Base-by-base conservation (phyloP, 169 alveolate genomes). In the Plasmodium knowlesi region DNA sequence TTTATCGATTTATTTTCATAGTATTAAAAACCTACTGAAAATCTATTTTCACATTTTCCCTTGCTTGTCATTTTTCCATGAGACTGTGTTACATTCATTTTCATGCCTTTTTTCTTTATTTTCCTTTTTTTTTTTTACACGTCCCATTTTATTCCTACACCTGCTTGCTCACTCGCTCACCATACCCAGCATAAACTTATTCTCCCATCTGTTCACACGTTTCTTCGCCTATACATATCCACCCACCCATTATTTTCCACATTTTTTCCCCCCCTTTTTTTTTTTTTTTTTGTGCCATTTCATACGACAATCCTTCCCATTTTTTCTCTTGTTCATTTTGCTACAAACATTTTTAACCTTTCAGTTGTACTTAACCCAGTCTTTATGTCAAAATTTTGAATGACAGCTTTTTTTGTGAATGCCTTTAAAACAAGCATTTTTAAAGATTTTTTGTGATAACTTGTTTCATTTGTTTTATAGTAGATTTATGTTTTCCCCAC, bases 341-440 rank as follows among this genome's bases (percentile, higher is more conserved):
- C 71, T 71, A 37, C 19, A 81, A 81, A 70, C 19, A 70, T 83
- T 53, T 83, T 67, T 41, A 83, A 70, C 32, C 61, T 82, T 71
- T 46, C 83, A 71, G n/a, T 83, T 83, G 92, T 83, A 54, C 82
- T 70, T 70, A 83, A 70, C n/a, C 83, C 76, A 34, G 83, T 70
- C 76, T 46, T 10, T 71, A 67, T 83, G 83, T 83, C 74, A 67
- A 41, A 34, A 41, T 67, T 39, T 83, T 67, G 70, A 22, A 34
- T n/a, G 73, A 61, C 37, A n/a, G 61, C 32, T 61, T 53, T 83
- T 83, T 83, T 83, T 83, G 92, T 83, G 34, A 83, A 67, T 70
- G 71, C 74, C 41, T 83, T 83, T 67, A 41, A 70, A 67, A 70
- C 50, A 67, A 83, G 41, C 82, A 67, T 72, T 71, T 67, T 83